phyloP scores from a whole-genome alignment of 1,284 basidiomycete genomes.

The Puccinia coronata region DNA sequence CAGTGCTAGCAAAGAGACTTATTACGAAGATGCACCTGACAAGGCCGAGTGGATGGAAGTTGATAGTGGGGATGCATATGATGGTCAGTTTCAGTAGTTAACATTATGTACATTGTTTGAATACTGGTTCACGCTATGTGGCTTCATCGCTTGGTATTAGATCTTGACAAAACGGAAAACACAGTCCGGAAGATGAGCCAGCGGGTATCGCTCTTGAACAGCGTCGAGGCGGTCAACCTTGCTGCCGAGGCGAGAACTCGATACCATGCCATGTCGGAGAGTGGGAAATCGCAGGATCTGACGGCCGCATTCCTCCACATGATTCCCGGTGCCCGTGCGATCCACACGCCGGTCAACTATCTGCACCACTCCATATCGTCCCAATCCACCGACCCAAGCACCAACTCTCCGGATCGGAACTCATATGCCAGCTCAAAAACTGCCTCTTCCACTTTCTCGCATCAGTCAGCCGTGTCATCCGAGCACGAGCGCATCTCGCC shows the following conservation, averaged over 20 bases:
- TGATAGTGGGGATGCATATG: slow-evolving; percentile 25
- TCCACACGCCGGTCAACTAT: neutral
- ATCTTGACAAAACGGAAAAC: slow-evolving; percentile 20
- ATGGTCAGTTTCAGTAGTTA: slow-evolving; percentile 20
- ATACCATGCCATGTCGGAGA: neutral
- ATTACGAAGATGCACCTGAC: slow-evolving; percentile 30
- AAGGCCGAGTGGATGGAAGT: slow-evolving; percentile 38
- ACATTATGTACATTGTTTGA: neutral
- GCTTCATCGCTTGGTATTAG: neutral
- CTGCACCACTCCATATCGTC: neutral
- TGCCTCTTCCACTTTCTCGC: neutral
- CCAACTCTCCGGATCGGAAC: neutral
- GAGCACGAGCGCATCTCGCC: neutral
- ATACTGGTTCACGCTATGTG: neutral
- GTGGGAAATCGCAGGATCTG: neutral
- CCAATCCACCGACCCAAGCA: neutral
- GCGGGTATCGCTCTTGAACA: neutral
- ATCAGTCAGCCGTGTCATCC: neutral
- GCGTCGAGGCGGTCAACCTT: neutral
- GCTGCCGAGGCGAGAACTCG: slow-evolving; percentile 1
- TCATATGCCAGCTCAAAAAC: slow-evolving; percentile 4
- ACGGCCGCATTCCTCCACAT: neutral
- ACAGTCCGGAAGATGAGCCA: slow-evolving; percentile 17
- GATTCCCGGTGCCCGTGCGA: neutral
- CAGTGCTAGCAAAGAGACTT: neutral